Percentiles rank a stretch among this genome's conserved stretches.
Evolutionary conservation across 352 stramenopile genomes (phyloP).

Genomic region (Phytophthora cactorum): DNA sequence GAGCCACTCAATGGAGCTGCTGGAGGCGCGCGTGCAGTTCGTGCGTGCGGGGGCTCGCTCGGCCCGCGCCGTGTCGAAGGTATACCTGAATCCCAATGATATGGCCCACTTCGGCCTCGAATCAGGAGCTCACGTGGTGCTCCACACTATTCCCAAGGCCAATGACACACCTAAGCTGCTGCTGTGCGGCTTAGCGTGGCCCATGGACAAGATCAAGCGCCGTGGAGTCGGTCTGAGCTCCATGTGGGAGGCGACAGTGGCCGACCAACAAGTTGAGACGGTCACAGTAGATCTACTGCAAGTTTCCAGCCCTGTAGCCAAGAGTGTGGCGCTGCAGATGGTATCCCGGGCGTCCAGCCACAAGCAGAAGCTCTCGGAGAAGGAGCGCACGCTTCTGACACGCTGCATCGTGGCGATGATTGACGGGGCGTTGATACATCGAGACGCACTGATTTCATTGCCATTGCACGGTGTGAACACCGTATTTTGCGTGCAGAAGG

Average conservation of each 20-base stretch:
- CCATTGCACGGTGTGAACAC: constrained; percentile 65
- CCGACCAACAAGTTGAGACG: constrained; percentile 22
- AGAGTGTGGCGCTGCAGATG: constrained; percentile 42
- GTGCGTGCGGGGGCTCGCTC: constrained; percentile 63
- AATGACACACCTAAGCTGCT: constrained; percentile 35
- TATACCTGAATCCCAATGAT: constrained; percentile 70
- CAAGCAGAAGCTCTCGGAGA: constrained; percentile 50
- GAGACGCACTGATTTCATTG: constrained; percentile 55
- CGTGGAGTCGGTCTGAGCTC: constrained; percentile 65
- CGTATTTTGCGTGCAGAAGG: constrained; percentile 50
- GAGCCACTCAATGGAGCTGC: constrained; percentile 30
- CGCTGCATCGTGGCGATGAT: constrained; percentile 74
- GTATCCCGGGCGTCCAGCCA: constrained; percentile 38
- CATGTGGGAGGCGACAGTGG: constrained; percentile 71
- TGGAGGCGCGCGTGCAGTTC: constrained; percentile 63
- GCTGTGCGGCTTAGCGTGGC: constrained; percentile 70
- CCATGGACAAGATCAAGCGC: constrained; percentile 77
- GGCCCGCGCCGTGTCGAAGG: constrained; percentile 62
- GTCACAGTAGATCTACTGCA: constrained; percentile 39
- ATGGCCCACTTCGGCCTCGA: constrained; percentile 49
- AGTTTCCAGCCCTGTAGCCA: constrained; percentile 23
- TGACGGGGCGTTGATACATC: constrained; percentile 64
- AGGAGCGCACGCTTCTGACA: constrained; percentile 57
- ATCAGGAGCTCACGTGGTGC: constrained; percentile 46
- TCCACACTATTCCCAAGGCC: constrained; percentile 21